A percentile compares a stretch with the other conserved stretches of the same genome.
Evolutionary conservation across 2,329 filamentous ascomycete species (phyloP).

Genomic region (Huntiella bhutanensis): DNA sequence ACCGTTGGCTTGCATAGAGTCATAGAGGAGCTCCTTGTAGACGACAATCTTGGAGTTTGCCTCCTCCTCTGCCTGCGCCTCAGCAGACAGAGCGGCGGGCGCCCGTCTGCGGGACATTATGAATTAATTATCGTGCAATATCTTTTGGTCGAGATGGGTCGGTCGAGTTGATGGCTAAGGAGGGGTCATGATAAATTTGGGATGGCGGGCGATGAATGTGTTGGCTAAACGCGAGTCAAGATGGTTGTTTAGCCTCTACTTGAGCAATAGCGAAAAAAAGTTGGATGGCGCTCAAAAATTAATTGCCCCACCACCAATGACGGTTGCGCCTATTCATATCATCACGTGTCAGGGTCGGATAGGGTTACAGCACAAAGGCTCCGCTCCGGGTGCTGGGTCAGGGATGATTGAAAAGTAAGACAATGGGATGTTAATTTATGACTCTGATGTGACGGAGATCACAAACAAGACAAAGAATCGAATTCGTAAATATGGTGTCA

Average conservation of each 20-base stretch:
- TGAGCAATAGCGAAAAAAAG: not conserved
- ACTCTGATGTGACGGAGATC: too few species aligned
- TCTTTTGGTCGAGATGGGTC: not conserved
- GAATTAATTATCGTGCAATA: not conserved
- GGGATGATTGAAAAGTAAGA: too few species aligned
- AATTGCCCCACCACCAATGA: conserved; percentile 4
- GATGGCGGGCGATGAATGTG: not conserved
- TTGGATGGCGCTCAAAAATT: conserved; percentile 3
- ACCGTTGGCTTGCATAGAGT: conserved; percentile 31
- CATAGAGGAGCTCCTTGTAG: conserved; percentile 38
- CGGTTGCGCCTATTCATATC: not conserved
- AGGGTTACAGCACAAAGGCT: too few species aligned
- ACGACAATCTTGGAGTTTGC: conserved; percentile 25
- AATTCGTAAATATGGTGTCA: too few species aligned
- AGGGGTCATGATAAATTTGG: not conserved
- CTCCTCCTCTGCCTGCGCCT: conserved; percentile 10
- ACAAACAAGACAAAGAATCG: too few species aligned
- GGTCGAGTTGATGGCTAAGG: not conserved
- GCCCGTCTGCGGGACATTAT: conserved; percentile 9
- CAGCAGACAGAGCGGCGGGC: conserved; percentile 1
- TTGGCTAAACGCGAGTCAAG: not conserved
- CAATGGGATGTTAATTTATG: too few species aligned
- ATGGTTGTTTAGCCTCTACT: too few species aligned
- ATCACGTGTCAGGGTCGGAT: not conserved
- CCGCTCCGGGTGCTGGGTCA: too few species aligned